Evolutionary conservation across 2,329 filamentous ascomycete species (phyloP), one percentile per base, ranked within the genome.

Genomic region (Botrytis fragariae): DNA sequence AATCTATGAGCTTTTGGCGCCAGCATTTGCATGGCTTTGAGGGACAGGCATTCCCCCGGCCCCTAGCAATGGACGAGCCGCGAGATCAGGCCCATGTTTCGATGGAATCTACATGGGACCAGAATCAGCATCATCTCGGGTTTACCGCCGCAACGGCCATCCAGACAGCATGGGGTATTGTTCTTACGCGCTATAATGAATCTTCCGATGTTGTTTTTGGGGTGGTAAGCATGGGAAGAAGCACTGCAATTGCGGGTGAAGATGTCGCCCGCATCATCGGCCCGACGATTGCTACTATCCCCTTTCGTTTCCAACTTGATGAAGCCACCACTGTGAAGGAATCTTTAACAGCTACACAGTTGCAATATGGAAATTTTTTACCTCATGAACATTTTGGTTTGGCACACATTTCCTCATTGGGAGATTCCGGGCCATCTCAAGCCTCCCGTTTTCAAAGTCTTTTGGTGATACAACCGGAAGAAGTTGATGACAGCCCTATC

Each of bases 171-270:
- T 84, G 83, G 83, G 82, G 82, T 8, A 74, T 85, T 20, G 78
- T 83, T 1, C 78, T 82, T 0, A 80, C 81, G 3, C 74, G 81
- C 8, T 84, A 84, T 70, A 80, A 82, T 62, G 80, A 80, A 5
- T 77, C 79, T 32, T 72, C 80, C 9, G 83, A 84, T 73, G 80
- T 84, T 45, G 76, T 83, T 20, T 84, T 85, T 71, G 84, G 83
- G 7, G 81, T 83, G 75, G 84, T 82, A 0, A 77, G 84, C 20
- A 83, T 82, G 6, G 84, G 84, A n/a, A 82, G 84, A 42, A 82
- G 81, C 1, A 80, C 81, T n/a, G 3, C 12, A 32, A 57, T 57
- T 57, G n/a, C 7, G n/a, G n/a, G 51, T 29, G 51, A 57, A 57
- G n/a, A 57, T 57, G 51, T 57, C 7, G 51, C 14, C n/a, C 51